A percentile compares a stretch with the other conserved stretches of the same genome.
Evolutionary conservation across 2,329 filamentous ascomycete species (phyloP).

Genomic region (Sarocladium strictum): DNA sequence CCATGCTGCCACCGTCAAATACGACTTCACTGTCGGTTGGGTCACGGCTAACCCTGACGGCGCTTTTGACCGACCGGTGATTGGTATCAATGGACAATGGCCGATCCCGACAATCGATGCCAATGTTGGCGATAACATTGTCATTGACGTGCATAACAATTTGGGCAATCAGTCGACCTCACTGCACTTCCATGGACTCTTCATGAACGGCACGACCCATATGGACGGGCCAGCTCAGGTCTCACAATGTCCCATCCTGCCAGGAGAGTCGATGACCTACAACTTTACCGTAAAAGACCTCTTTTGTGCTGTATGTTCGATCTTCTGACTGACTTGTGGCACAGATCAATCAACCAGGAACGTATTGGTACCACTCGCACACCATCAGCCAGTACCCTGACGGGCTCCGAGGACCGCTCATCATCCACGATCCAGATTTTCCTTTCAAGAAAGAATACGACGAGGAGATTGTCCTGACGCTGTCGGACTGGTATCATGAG

Average conservation of each 20-base stretch:
- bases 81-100: slow-evolving; percentile 74
- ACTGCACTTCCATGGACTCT: slow-evolving; percentile 67
- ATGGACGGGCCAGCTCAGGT: slow-evolving; percentile 67
- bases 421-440: slow-evolving; percentile 56
- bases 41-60: slow-evolving; percentile 68
- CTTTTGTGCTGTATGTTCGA: too few species aligned
- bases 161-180: slow-evolving; percentile 52
- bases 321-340: background rate
- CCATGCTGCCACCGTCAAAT: slow-evolving; percentile 40
- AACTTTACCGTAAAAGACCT: slow-evolving; percentile 55
- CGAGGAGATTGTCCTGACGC: slow-evolving; percentile 56
- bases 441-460: slow-evolving; percentile 54
- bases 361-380: slow-evolving; percentile 77
- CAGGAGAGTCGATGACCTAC: slow-evolving; percentile 62
- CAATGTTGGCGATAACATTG: slow-evolving; percentile 53
- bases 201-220: slow-evolving; percentile 57
- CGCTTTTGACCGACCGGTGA: slow-evolving; percentile 54
- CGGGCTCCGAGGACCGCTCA: slow-evolving; percentile 57
- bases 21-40: slow-evolving; percentile 68
- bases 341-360: slow-evolving; percentile 59
- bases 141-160: slow-evolving; percentile 53
- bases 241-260: slow-evolving; percentile 60
- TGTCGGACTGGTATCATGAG: slow-evolving; percentile 68
- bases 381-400: slow-evolving; percentile 63
- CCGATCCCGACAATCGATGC: slow-evolving; percentile 63